These are phyloP conservation scores for Linnemannia exigua DNA, from an alignment of 192 early-diverging fungal species.

Conservation along the genomic window DNA sequence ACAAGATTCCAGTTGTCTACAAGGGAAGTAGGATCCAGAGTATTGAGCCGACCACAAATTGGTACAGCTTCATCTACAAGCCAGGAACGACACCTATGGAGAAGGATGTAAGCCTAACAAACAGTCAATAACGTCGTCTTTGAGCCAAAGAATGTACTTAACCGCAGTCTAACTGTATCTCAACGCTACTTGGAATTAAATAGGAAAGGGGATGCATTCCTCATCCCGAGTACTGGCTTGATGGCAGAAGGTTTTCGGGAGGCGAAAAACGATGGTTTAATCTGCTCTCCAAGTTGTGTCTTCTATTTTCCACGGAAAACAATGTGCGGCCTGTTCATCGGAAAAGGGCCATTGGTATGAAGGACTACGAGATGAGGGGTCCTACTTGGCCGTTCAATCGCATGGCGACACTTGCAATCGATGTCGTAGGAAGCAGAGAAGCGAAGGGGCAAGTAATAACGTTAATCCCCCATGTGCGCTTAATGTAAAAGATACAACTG, in stretches of 20 bases:
- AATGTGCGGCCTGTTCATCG: not conserved
- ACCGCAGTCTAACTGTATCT: conserved; percentile 5
- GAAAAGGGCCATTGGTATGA: conserved; percentile 11
- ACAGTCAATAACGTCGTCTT: too few species aligned
- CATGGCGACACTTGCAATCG: too few species aligned
- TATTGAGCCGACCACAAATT: conserved; percentile 11
- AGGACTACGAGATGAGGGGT: not conserved
- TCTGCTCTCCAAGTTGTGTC: conserved; percentile 17
- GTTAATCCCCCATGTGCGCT: too few species aligned
- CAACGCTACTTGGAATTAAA: not conserved
- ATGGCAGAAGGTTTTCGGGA: not conserved
- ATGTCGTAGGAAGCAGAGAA: too few species aligned
- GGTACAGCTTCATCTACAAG: conserved; percentile 30
- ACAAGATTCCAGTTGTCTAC: conserved; percentile 22
- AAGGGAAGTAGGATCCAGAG: conserved; percentile 11
- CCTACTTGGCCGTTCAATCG: too few species aligned
- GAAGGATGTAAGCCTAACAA: conserved; percentile 22
- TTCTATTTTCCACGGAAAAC: conserved; percentile 1
- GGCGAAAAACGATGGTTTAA: conserved; percentile 10
- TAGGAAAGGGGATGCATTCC: not conserved
- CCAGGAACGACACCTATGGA: conserved; percentile 21
- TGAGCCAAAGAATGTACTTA: too few species aligned
- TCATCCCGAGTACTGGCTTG: conserved; percentile 6
- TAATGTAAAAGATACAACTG: too few species aligned
- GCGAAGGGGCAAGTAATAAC: too few species aligned